Conservation (phyloP, 768 basidiomycete species). For the Mycena metata region DNA sequence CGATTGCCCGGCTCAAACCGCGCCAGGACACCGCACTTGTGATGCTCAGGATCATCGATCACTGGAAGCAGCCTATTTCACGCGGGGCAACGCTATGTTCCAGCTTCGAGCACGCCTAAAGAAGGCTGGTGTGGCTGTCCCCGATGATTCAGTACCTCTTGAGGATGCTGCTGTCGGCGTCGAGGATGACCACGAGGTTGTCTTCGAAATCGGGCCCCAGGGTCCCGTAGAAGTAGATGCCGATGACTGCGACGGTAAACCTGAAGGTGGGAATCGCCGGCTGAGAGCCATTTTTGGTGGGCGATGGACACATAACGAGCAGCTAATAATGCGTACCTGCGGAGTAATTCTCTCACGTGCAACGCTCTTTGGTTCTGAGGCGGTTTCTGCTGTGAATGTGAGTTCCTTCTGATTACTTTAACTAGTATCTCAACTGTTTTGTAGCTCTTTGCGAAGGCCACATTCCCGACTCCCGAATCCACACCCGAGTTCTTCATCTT, state of each 20-base stretch:
- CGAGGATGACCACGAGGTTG: not conserved
- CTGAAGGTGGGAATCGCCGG: not conserved
- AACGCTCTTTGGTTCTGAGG: slow-evolving; percentile 23
- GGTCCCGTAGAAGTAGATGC: not conserved
- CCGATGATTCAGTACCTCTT: not conserved
- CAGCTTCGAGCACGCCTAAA: not conserved
- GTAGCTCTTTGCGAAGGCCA: slow-evolving; percentile 28
- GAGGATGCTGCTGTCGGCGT: not conserved
- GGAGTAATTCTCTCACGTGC: slow-evolving; percentile 25
- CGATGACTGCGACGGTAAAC: not conserved
- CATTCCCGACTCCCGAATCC: slow-evolving; percentile 26
- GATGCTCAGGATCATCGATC: not conserved
- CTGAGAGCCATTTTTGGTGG: too few species aligned
- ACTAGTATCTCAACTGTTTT: too few species aligned
- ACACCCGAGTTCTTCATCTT: slow-evolving; percentile 41
- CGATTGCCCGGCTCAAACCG: not conserved
- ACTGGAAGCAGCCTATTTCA: slow-evolving; percentile 2
- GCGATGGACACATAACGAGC: too few species aligned
- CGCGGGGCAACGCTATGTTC: slow-evolving; percentile 1
- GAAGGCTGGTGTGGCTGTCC: slow-evolving; percentile 4
- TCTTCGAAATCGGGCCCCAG: not conserved
- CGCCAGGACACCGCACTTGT: not conserved
- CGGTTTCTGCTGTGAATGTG: slow-evolving; percentile 3
- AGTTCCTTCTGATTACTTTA: not conserved
- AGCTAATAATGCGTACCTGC: not conserved